Evolutionary conservation across 306 rosid genomes (phyloP).

Genomic region (Heteromeles arbutifolia): DNA sequence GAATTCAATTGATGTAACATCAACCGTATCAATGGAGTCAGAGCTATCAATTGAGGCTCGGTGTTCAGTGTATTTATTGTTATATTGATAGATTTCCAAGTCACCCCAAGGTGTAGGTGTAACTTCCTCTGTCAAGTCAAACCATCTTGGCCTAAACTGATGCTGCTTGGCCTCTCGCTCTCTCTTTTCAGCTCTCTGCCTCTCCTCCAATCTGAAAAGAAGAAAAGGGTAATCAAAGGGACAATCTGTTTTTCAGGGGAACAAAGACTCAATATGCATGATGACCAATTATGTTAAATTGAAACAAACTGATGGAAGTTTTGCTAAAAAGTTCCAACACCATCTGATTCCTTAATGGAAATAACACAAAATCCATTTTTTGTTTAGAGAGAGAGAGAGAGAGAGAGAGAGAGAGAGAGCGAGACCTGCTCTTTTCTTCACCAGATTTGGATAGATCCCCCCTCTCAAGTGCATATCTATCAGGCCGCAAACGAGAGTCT

Average conservation of each 20-base stretch:
- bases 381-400: not conserved
- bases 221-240: not conserved
- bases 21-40: slow-evolving; percentile 29
- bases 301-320: not conserved
- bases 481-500: slow-evolving; percentile 91
- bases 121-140: slow-evolving; percentile 71
- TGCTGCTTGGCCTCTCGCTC: slow-evolving; percentile 53
- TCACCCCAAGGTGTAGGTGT: slow-evolving; percentile 93
- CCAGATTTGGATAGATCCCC: slow-evolving; percentile 85
- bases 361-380: not conserved
- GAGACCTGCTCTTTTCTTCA: slow-evolving; percentile 74
- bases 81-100: slow-evolving; percentile 74
- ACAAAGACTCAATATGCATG: not conserved
- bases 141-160: slow-evolving; percentile 65
- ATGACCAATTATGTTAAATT: not conserved
- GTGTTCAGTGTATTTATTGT: slow-evolving; percentile 58
- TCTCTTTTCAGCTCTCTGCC: slow-evolving; percentile 85
- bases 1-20: slow-evolving; percentile 49
- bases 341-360: not conserved
- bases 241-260: not conserved
- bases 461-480: slow-evolving; percentile 81
- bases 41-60: slow-evolving; percentile 49
- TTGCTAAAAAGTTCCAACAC: not conserved
- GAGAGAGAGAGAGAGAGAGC: not conserved
- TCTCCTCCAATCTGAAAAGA: slow-evolving; percentile 70